Base-by-base conservation (phyloP, 805 yeast species). In the Candida ipomoeae region DNA sequence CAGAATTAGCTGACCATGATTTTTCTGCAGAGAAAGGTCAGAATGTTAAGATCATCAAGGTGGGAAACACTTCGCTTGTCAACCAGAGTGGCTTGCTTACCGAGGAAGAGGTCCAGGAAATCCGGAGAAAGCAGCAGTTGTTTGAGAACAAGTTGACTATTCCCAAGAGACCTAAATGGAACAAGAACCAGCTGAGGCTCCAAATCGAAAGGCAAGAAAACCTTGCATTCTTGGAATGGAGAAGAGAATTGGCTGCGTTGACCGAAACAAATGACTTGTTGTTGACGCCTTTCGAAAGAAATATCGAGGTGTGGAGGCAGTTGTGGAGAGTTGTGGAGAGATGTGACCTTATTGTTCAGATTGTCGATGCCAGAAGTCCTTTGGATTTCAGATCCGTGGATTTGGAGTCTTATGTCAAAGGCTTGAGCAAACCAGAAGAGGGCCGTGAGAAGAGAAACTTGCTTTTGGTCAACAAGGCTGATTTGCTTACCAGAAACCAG, bases 291-390 rank as follows among this genome's bases (percentile, higher is more conserved):
- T 94, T 92, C 64, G 99, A 94, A 73, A 83, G 99, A 73, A 94
- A 94, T 66, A 75, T 94, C 56, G 97, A 92, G 75, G 97, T 94
- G 51, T 94, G 99, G 99, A 84, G 94, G 65, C 99, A 94, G 70
- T 74, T 94, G 57, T 94, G 99, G 99, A 81, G 99, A 71, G 99
- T 94, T 40, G 87, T 90, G 21, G 99, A 94, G 68, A 82, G 98
- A 64, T 88, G 94, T 21, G 97, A 92, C 67, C 76, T 94, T 60
- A 82, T 94, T 37, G 97, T 94, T 5, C 99, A 94, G 67, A 94
- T 94, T 73, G 98, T 94, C 29, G 99, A 94, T 72, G 98, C 97
- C 11, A 80, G 99, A 70, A 90, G 89, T 64, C 99, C 99, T 5
- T 70, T 91, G 51, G 75, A 89, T 53, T 94, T 89, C 73, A 80